Evolutionary conservation across 2,329 filamentous ascomycete species (phyloP).

Genomic region (Pseudogymnoascus sp.): DNA sequence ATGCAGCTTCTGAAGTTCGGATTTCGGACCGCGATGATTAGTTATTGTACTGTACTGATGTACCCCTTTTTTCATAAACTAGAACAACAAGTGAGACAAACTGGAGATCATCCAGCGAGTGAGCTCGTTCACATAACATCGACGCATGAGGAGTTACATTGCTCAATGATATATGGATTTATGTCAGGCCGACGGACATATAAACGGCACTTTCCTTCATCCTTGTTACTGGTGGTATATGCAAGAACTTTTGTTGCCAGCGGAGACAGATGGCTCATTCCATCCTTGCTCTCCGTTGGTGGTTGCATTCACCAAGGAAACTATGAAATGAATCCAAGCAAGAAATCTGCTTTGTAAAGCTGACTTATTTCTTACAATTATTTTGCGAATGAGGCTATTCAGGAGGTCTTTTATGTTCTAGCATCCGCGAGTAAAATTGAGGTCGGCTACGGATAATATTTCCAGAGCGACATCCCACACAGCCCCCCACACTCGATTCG

Average conservation of each 20-base stretch:
- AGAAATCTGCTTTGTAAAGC: background rate
- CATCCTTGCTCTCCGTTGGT: background rate
- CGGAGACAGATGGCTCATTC: background rate
- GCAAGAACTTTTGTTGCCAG: background rate
- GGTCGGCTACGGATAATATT: background rate
- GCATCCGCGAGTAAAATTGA: background rate
- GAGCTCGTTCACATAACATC: background rate
- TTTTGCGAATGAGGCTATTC: background rate
- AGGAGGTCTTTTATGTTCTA: background rate
- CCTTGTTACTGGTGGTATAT: background rate
- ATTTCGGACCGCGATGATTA: background rate
- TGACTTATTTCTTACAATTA: constrained; percentile 1
- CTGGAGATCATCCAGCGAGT: background rate
- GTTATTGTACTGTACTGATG: background rate
- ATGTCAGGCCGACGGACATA: background rate
- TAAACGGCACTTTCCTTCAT: background rate
- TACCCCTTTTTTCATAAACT: background rate
- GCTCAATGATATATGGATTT: background rate
- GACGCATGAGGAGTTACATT: background rate
- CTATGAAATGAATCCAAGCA: background rate
- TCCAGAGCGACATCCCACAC: background rate
- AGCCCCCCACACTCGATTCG: background rate
- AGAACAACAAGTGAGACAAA: background rate
- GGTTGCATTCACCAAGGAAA: background rate
- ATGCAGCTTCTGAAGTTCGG: background rate